Evolutionary conservation across 331 rosid species (phyloP).

Genomic region (Cucumis variabilis): DNA sequence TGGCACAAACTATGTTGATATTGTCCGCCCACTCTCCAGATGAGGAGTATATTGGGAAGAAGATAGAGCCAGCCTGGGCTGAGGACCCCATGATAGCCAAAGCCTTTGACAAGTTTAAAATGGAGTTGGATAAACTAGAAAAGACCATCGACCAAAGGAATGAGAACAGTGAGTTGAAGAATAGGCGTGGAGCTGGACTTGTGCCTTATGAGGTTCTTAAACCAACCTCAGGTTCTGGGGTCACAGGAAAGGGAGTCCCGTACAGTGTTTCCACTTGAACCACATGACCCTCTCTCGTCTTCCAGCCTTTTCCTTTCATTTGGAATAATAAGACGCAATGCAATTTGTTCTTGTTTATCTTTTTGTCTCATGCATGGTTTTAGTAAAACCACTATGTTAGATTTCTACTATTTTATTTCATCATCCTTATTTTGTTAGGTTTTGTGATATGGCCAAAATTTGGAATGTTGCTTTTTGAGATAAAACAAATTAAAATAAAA

Average conservation of each 20-base stretch:
- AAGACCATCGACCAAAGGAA: background rate
- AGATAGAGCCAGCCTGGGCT: constrained; percentile 23
- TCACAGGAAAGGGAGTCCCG: constrained; percentile 24
- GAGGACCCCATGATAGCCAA: background rate
- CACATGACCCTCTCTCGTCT: background rate
- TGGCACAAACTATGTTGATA: background rate
- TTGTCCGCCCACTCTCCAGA: background rate
- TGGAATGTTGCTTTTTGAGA: too few species aligned
- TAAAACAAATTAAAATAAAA: too few species aligned
- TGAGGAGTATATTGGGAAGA: constrained; percentile 21
- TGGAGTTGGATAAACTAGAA: background rate
- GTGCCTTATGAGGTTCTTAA: constrained; percentile 18
- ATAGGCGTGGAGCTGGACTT: constrained; percentile 17
- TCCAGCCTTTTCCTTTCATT: background rate
- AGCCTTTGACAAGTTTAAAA: background rate
- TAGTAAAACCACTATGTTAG: too few species aligned
- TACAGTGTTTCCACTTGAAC: constrained; percentile 16
- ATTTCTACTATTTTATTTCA: too few species aligned
- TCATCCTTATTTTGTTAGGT: too few species aligned
- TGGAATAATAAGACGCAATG: background rate
- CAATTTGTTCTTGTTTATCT: background rate
- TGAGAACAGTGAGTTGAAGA: background rate
- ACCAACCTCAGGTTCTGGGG: background rate
- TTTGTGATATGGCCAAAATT: too few species aligned
- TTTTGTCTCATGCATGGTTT: too few species aligned